These are phyloP conservation scores for Rhizopogon parksii DNA, from an alignment of 1,284 basidiomycete species.

Conservation along the genomic window DNA sequence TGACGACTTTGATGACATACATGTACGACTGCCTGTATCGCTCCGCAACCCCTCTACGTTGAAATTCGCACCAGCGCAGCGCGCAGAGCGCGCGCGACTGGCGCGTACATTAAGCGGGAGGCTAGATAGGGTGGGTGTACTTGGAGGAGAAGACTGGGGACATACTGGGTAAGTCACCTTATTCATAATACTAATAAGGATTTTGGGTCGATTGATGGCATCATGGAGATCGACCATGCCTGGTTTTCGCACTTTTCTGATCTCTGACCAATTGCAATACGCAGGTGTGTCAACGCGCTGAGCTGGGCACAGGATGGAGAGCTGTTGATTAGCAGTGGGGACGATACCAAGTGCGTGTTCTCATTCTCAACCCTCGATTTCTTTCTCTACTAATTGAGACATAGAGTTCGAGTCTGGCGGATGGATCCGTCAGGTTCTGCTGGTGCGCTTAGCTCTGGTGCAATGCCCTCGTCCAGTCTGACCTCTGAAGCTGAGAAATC, in stretches of 20 bases:
- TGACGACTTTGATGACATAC: constrained; percentile 3
- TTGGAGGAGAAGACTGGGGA: constrained; percentile 49
- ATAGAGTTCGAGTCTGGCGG: constrained; percentile 64
- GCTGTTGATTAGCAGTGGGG: constrained; percentile 71
- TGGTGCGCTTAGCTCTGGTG: neutral
- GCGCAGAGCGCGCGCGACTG: neutral
- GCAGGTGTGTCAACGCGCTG: constrained; percentile 78
- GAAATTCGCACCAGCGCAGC: neutral
- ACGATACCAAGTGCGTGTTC: constrained; percentile 71
- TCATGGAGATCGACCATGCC: neutral
- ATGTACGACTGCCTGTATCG: neutral
- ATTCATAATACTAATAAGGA: neutral
- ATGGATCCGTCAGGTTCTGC: constrained; percentile 29
- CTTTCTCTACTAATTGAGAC: constrained; percentile 18
- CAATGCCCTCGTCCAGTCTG: constrained; percentile 1
- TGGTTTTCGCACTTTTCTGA: constrained; percentile 1
- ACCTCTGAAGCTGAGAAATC: constrained; percentile 17
- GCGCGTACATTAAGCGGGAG: constrained; percentile 11
- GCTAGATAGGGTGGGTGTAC: constrained; percentile 54
- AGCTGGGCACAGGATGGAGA: constrained; percentile 77
- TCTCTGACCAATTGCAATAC: constrained; percentile 1
- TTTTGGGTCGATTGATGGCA: too few relatives aligned
- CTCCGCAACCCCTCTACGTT: neutral
- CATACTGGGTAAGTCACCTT: constrained; percentile 53
- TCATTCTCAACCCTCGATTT: constrained; percentile 15